Evolutionary conservation across 2,329 filamentous ascomycete genomes (phyloP), one percentile per base, ranked within the genome.

Genomic region (Incumbomyces lentus): DNA sequence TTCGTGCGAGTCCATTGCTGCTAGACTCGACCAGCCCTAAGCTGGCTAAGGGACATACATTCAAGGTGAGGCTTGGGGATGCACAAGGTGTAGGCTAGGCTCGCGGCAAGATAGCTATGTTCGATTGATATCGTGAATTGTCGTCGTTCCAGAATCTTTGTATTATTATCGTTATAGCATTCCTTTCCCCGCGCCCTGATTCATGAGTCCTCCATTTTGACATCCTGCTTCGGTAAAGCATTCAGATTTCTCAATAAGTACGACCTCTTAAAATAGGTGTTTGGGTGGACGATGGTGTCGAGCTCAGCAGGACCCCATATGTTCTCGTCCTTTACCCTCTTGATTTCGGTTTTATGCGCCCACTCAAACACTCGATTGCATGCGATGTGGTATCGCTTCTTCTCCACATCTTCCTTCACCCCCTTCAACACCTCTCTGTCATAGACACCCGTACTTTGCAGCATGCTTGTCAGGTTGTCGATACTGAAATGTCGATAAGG

Each of bases 221-320:
- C 65, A 50, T 80, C 75, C 14, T 69, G 66, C 49, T 68, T 68
- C 17, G 67, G 64, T 22, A 61, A 55, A 51, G 73, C 79, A 1
- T 71, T 81, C 19, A 93, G 64, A 62, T 92, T 86, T 71, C 88
- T 95, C 51, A 98, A 69, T 56, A 93, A 60, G 64, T 87, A 96
- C 62, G 88, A 94, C 47, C 90, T 76, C 73, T 95, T 95, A 67
- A 96, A 98, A 67, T 95, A 98, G 54, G 90, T 89, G 63, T 98
- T 98, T 10, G 92, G 92, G 66, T 98, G 92, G 17, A 95, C 82
- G 61, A 98, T 94, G 0, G 90, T 96, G 66, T 96, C 90, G 35
- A 95, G 72, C 62, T 95, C 86, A 13, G 79, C 79, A 6, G 81
- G 69, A 11, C 74, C 80, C 79, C 83, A 83, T 43, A 81, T 71